Evolutionary conservation across 2,329 filamentous ascomycete species (phyloP), one percentile per base, ranked within the genome.

Genomic region (Aspergillus quadricinctus): DNA sequence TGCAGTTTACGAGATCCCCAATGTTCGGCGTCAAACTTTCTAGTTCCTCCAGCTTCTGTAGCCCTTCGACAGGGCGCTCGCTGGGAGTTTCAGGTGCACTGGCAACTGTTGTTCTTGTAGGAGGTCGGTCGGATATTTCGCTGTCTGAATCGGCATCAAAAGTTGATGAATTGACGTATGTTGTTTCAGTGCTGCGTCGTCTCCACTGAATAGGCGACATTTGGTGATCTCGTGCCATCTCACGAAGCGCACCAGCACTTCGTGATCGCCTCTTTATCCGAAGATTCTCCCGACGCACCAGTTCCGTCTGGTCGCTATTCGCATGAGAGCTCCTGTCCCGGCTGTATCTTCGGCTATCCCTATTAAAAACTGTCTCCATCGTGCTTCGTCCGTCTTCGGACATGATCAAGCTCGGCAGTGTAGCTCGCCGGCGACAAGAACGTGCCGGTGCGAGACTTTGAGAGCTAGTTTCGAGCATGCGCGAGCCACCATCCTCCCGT

Each of bases 351-450:
- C 45, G 48, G 40, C 43, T 57, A 25, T 64, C 63, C 3, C 68
- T 64, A 25, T 66, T 51, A 3, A 68, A 55, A 14, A 60, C 61
- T 1, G 62, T 65, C 3, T 67, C 63, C 3, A 69, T 61, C n/a
- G 61, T 65, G 52, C 64, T 67, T 27, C 69, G 69, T 50, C 74
- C 75, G 8, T 75, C 70, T 14, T 77, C 72, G 5, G 73, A 75
- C 37, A 78, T 69, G 10, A 78, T 67, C 41, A 78, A 60, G 56
- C 76, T 78, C 1, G 77, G 77, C 17, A 78, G 65, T 1, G 77
- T 78, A 7, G 75, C 76, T 48, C 77, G 71, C 57, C 77, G 68
- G 41, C 67, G 68, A 25, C 66, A 66, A 10, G 65, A 63, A 4
- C 61, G 58, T 23, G 66, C 55, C 25, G 57, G 60, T 25, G 64